Evolutionary conservation across 1,139 yeast genomes (phyloP).

Genomic region (Protomyces pachydermus): DNA sequence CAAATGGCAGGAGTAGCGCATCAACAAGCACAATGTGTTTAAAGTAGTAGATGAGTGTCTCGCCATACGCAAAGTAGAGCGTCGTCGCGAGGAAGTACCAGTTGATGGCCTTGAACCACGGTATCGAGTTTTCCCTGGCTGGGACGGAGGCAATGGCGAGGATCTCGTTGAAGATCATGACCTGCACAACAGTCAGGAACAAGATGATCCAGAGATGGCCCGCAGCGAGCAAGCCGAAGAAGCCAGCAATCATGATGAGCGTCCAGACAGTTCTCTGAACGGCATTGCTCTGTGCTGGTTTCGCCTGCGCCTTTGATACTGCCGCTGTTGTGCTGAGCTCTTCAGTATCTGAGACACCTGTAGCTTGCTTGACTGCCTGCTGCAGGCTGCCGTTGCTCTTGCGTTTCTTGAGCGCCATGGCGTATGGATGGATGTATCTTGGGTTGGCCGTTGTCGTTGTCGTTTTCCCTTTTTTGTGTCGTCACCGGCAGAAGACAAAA

Average conservation of each 20-base stretch:
- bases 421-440: too few species aligned
- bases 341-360: not conserved
- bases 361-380: not conserved
- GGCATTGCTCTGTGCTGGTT: slow-evolving; percentile 13
- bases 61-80: slow-evolving; percentile 84
- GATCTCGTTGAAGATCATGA: slow-evolving; percentile 83
- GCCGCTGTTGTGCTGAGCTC: not conserved
- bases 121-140: slow-evolving; percentile 75
- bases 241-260: slow-evolving; percentile 75
- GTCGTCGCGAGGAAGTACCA: slow-evolving; percentile 74
- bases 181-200: slow-evolving; percentile 66
- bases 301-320: not conserved
- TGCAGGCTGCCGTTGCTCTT: not conserved
- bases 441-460: too few species aligned
- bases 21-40: slow-evolving; percentile 47
- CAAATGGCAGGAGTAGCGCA: slow-evolving; percentile 45
- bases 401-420: not conserved
- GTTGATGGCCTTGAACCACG: slow-evolving; percentile 75
- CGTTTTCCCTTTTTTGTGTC: too few species aligned
- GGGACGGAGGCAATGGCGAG: slow-evolving; percentile 78
- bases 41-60: slow-evolving; percentile 64
- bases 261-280: slow-evolving; percentile 84
- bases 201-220: slow-evolving; percentile 81
- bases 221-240: slow-evolving; percentile 66
- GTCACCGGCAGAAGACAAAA: too few species aligned